Base-by-base conservation (phyloP, 306 rosid genomes). In the Gynostemma pentaphyllum region DNA sequence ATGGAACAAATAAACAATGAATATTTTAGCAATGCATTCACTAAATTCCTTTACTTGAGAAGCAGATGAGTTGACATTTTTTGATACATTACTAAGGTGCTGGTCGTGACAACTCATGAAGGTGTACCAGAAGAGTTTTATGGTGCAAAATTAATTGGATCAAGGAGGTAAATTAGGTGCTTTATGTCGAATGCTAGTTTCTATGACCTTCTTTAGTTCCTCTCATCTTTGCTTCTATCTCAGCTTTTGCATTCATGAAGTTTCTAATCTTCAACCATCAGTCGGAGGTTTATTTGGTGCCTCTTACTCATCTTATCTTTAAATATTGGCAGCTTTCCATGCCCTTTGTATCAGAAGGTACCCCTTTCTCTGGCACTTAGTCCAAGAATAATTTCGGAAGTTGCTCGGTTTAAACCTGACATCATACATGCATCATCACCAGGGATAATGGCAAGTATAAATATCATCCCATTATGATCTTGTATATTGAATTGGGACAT, bases 351-450 rank as follows among this genome's bases (percentile, higher is more conserved):
- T 81, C 87, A 88, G 75, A 88, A 94, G 61, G 99, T 94, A 28
- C 99, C 99, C 49, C 97, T 94, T 71, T 94, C 99, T 56, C 82
- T 94, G 42, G 99, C 99, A 59, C 90, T 94, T 66, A 94, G 99
- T 84, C 99, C 99, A 32, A 83, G 99, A 86, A 94, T 94, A 74
- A 84, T 94, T 71, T 84, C 95, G 19, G 97, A 86, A 83, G 99
- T 94, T 70, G 94, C 95, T 28, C 85, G 74, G 66, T 94, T 94
- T 70, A 94, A 94, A 82, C 99, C 99, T 51, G 99, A 94, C 83
- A 94, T 94, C 64, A 88, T 94, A 70, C 99, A 94, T 48, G 99
- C 99, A 52, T 94, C 99, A 41, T 94, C 99, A 4, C 99, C 99
- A 0, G 99, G 99, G 74, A 84, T 94, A 74, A 94, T 94, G 97